These are phyloP conservation scores for Ceratocystis ficicola DNA, from an alignment of 2,329 filamentous ascomycete genomes.

Conservation along the genomic window DNA sequence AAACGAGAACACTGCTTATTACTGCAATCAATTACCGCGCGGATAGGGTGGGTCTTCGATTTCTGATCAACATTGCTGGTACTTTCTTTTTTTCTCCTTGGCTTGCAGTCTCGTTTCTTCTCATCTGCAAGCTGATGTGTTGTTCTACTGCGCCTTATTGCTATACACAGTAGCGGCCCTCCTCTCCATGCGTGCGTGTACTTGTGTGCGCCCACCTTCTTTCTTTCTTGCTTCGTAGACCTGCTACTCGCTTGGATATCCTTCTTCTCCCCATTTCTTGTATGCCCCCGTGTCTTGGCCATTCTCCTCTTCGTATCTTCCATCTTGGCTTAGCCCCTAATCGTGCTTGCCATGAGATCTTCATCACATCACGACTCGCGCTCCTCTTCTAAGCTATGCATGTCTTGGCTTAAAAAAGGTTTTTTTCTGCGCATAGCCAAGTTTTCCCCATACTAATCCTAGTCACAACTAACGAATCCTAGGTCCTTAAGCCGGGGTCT, in stretches of 20 bases:
- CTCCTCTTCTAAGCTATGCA: conserved; percentile 1
- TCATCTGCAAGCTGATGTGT: no score
- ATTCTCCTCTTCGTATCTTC: background rate
- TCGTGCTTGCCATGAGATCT: background rate
- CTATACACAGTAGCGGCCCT: no score
- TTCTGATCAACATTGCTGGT: no score
- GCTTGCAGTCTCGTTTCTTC: no score
- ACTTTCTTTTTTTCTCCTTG: no score
- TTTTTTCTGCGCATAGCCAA: background rate
- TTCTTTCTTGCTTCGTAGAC: background rate
- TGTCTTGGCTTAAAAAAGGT: background rate
- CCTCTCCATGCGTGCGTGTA: no score
- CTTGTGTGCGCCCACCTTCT: background rate
- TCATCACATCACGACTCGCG: background rate
- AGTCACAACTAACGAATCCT: background rate
- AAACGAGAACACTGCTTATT: background rate
- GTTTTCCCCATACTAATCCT: background rate
- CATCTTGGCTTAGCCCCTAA: background rate
- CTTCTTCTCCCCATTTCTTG: background rate
- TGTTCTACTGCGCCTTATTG: no score
- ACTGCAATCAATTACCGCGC: background rate
- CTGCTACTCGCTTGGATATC: background rate
- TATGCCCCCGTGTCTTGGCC: background rate
- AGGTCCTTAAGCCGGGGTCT: no score
- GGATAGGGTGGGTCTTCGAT: no score